Evolutionary conservation across 495 filamentous ascomycete genomes (phyloP).

Genomic region (Talaromyces borbonicus): DNA sequence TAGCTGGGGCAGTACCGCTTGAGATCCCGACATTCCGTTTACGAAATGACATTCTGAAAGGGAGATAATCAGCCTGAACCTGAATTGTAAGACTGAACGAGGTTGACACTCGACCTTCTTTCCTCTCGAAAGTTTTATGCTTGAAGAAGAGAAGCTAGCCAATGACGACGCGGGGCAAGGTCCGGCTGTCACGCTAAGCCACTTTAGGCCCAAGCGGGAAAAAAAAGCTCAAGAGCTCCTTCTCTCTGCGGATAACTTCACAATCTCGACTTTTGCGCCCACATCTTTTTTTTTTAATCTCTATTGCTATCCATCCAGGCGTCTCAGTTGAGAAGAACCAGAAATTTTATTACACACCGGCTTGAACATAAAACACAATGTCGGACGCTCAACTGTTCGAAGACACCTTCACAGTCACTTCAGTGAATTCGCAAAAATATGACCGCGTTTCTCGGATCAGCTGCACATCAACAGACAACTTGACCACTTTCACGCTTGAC

Average conservation of each 20-base stretch:
- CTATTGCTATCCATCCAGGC: too few species aligned
- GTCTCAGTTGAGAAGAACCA: too few species aligned
- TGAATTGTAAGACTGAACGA: not conserved
- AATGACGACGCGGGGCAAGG: constrained; percentile 7
- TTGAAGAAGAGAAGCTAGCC: not conserved
- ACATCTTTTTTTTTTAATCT: too few species aligned
- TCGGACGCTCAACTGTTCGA: constrained; percentile 86
- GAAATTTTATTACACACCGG: too few species aligned
- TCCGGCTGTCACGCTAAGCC: not conserved
- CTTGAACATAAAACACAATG: constrained; percentile 28
- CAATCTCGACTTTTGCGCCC: not conserved
- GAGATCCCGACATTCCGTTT: constrained; percentile 73
- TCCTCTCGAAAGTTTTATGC: constrained; percentile 2
- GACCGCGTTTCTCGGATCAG: constrained; percentile 82
- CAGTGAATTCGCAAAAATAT: constrained; percentile 74
- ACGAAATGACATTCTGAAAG: constrained; percentile 69
- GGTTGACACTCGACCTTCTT: not conserved
- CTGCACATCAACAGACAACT: constrained; percentile 58
- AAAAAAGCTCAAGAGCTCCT: constrained; percentile 50
- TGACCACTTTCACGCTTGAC: constrained; percentile 73
- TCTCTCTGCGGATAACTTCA: not conserved
- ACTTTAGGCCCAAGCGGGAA: constrained; percentile 3
- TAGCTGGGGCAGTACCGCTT: constrained; percentile 22
- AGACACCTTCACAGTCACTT: constrained; percentile 76
- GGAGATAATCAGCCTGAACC: not conserved